Evolutionary conservation across 2,329 filamentous ascomycete species (phyloP).

Genomic region (Penicillium sp.): DNA sequence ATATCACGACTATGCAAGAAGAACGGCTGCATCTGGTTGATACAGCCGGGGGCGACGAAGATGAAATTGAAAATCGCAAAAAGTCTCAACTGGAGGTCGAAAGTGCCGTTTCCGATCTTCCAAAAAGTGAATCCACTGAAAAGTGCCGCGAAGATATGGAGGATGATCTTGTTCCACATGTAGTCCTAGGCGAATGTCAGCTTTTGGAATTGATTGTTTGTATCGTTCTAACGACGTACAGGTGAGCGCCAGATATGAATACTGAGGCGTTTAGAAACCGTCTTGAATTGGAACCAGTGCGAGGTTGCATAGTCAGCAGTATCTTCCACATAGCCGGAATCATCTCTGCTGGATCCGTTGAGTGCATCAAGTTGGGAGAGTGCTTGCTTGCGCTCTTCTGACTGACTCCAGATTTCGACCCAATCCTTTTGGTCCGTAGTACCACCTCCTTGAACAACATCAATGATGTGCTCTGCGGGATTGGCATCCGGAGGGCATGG

Average conservation of each 20-base stretch:
- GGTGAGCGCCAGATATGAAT: slow-evolving; percentile 36
- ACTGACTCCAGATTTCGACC: slow-evolving; percentile 35
- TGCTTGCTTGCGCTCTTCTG: slow-evolving; percentile 27
- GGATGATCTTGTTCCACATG: slow-evolving; percentile 48
- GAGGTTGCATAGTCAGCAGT: slow-evolving; percentile 39
- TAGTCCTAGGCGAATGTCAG: slow-evolving; percentile 34
- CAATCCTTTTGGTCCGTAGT: slow-evolving; percentile 27
- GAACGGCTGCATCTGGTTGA: slow-evolving; percentile 59
- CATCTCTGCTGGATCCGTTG: slow-evolving; percentile 21
- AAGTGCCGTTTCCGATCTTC: slow-evolving; percentile 54
- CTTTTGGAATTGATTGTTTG: not conserved
- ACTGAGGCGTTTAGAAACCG: slow-evolving; percentile 35
- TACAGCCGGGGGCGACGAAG: slow-evolving; percentile 58
- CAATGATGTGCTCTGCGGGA: slow-evolving; percentile 51
- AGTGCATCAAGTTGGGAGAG: slow-evolving; percentile 28
- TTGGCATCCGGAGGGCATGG: slow-evolving; percentile 54
- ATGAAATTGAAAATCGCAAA: slow-evolving; percentile 65
- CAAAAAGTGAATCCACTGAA: slow-evolving; percentile 64
- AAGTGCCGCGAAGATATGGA: slow-evolving; percentile 55
- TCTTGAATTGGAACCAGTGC: slow-evolving; percentile 40
- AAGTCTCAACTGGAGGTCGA: slow-evolving; percentile 54
- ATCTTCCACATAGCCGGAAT: slow-evolving; percentile 30
- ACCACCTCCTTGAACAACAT: slow-evolving; percentile 34
- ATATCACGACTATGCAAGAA: slow-evolving; percentile 58
- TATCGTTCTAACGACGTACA: slow-evolving; percentile 15